Evolutionary conservation across 2,329 filamentous ascomycete species (phyloP).

Genomic region (Talaromyces sp.): DNA sequence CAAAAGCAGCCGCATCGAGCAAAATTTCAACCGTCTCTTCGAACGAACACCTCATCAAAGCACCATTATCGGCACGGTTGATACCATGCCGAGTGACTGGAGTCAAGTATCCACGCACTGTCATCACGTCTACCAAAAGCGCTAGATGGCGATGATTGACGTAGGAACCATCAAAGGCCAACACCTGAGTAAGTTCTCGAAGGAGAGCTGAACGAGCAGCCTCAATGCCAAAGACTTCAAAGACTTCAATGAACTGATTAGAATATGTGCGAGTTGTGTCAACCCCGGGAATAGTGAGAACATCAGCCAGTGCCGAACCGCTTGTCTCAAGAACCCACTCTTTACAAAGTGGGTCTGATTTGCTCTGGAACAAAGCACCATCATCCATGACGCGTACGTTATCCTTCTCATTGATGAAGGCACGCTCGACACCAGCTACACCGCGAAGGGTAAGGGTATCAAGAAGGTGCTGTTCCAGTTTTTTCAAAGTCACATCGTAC

Average conservation of each 20-base stretch:
- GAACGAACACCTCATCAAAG: conserved; percentile 98
- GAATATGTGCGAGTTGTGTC: conserved; percentile 82
- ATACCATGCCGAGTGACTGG: conserved; percentile 98
- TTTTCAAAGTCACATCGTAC: conserved; percentile 89
- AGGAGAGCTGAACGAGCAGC: conserved; percentile 82
- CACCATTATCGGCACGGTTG: conserved; percentile 95
- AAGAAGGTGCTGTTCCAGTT: conserved; percentile 83
- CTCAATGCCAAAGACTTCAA: conserved; percentile 94
- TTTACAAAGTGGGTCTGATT: conserved; percentile 68
- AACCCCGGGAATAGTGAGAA: conserved; percentile 81
- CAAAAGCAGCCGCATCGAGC: conserved; percentile 87
- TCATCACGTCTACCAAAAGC: conserved; percentile 96
- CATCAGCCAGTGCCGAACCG: conserved; percentile 78
- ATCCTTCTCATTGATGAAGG: conserved; percentile 82
- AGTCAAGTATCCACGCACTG: conserved; percentile 85
- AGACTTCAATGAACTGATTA: conserved; percentile 92
- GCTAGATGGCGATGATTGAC: conserved; percentile 98
- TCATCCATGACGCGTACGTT: conserved; percentile 62
- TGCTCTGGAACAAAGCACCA: conserved; percentile 68
- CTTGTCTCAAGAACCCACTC: conserved; percentile 97
- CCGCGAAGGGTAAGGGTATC: conserved; percentile 88
- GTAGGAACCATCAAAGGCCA: conserved; percentile 98
- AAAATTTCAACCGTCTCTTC: conserved; percentile 99
- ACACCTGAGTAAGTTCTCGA: conserved; percentile 81
- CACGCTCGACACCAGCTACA: conserved; percentile 80